These are phyloP conservation scores for Guillardia theta DNA, from an alignment of 78 protist species.

Conservation along the genomic window DNA sequence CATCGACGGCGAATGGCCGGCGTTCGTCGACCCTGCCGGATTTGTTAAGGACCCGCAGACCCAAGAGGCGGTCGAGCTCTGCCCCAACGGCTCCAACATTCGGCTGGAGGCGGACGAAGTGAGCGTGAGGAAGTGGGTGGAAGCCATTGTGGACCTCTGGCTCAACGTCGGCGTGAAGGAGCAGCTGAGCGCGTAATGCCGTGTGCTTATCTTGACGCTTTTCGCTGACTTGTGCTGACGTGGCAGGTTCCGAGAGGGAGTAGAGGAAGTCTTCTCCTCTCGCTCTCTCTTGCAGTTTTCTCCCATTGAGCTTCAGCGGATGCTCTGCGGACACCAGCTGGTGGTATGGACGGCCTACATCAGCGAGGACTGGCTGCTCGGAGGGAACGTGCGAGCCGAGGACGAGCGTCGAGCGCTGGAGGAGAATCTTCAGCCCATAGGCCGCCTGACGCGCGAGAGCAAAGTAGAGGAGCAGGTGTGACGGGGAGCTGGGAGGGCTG, in stretches of 20 bases:
- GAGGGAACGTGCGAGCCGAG: not conserved
- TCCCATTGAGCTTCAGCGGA: not conserved
- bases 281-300: not conserved
- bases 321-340: slow-evolving; percentile 26
- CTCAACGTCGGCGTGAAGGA: not conserved
- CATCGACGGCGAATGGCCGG: slow-evolving; percentile 6
- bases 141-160: not conserved
- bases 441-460: not conserved
- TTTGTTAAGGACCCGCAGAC: not conserved
- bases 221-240: not conserved
- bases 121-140: not conserved
- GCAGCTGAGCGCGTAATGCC: not conserved
- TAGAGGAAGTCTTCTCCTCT: not conserved
- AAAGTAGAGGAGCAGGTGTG: not conserved
- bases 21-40: not conserved
- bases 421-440: not conserved
- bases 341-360: slow-evolving; percentile 36
- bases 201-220: no score
- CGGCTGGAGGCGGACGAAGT: not conserved
- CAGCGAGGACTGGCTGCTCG: not conserved
- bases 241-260: not conserved
- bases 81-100: not conserved
- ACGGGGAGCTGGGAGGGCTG: not conserved
- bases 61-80: not conserved
- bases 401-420: not conserved